These are phyloP conservation scores for Xerocomellus dryophilus DNA, from an alignment of 768 basidiomycete genomes.

Conservation along the genomic window DNA sequence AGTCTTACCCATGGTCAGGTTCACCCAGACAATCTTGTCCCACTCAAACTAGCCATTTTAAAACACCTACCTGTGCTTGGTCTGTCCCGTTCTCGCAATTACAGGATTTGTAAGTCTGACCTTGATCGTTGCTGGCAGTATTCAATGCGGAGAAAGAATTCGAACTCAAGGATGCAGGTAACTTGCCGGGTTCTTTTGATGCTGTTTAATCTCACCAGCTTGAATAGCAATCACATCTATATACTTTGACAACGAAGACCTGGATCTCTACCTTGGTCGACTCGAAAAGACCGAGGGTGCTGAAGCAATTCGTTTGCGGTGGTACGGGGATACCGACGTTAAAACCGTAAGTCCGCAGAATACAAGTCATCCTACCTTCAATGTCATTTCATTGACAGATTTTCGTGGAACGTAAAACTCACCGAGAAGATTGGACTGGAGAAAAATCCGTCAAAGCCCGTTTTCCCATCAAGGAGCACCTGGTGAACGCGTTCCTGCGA, in stretches of 20 bases:
- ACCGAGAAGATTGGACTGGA: slow-evolving; percentile 99
- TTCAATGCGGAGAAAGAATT: slow-evolving; percentile 95
- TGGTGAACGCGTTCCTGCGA: slow-evolving; percentile 84
- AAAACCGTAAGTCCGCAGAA: slow-evolving; percentile 58
- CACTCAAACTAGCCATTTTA: slow-evolving; percentile 89
- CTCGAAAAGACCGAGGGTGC: slow-evolving; percentile 99
- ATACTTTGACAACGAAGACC: slow-evolving; percentile 94
- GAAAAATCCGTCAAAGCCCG: slow-evolving; percentile 98
- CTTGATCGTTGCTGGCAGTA: slow-evolving; percentile 44
- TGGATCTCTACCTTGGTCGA: slow-evolving; percentile 94
- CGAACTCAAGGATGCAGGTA: slow-evolving; percentile 78
- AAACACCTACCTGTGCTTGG: slow-evolving; percentile 92
- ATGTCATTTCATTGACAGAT: slow-evolving; percentile 44
- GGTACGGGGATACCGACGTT: slow-evolving; percentile 88
- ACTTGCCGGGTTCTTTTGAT: slow-evolving; percentile 5
- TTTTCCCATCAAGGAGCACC: slow-evolving; percentile 91
- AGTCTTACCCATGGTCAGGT: slow-evolving; percentile 39
- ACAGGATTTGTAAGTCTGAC: neutral
- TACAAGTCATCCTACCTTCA: neutral
- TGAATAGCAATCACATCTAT: slow-evolving; percentile 87
- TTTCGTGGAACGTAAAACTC: slow-evolving; percentile 86
- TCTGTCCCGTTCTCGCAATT: slow-evolving; percentile 34
- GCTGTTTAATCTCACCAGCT: slow-evolving; percentile 1
- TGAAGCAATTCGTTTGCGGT: slow-evolving; percentile 91
- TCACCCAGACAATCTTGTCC: slow-evolving; percentile 92